These are phyloP conservation scores for Ganoderma sp. DNA, from an alignment of 1,284 basidiomycete species.

Conservation along the genomic window DNA sequence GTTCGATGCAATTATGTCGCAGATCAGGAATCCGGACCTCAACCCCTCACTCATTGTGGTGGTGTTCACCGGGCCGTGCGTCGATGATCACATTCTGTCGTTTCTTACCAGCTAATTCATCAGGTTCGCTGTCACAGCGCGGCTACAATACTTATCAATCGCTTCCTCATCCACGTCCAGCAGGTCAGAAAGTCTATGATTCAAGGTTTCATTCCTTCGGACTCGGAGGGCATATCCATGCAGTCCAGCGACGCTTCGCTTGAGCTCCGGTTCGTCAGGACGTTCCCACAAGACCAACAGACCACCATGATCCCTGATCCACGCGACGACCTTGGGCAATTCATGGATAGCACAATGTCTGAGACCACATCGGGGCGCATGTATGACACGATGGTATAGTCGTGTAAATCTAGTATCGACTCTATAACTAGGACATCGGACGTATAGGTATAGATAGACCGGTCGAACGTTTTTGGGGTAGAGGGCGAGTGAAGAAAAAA, in stretches of 20 bases:
- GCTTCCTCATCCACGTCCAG: constrained; percentile 1
- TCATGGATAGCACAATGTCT: neutral
- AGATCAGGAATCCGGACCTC: neutral
- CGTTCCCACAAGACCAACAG: neutral
- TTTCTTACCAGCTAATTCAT: neutral
- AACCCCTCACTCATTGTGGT: neutral
- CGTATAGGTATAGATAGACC: neutral
- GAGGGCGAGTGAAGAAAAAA: neutral
- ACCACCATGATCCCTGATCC: neutral
- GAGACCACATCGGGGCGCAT: neutral
- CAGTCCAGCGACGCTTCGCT: neutral
- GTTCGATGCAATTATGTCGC: neutral
- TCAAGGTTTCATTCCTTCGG: neutral
- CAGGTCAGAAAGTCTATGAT: neutral
- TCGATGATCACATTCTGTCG: neutral
- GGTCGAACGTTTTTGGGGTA: neutral
- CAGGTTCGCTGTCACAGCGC: neutral
- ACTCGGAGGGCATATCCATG: neutral
- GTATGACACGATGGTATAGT: neutral
- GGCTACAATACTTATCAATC: neutral
- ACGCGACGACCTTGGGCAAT: neutral
- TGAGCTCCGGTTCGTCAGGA: neutral
- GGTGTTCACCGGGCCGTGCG: neutral
- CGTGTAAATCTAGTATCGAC: neutral
- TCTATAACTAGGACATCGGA: neutral